Evolutionary conservation across 768 basidiomycete genomes (phyloP), one percentile per base, ranked within the genome.

Genomic region (Phanerodontia chrysosporium): DNA sequence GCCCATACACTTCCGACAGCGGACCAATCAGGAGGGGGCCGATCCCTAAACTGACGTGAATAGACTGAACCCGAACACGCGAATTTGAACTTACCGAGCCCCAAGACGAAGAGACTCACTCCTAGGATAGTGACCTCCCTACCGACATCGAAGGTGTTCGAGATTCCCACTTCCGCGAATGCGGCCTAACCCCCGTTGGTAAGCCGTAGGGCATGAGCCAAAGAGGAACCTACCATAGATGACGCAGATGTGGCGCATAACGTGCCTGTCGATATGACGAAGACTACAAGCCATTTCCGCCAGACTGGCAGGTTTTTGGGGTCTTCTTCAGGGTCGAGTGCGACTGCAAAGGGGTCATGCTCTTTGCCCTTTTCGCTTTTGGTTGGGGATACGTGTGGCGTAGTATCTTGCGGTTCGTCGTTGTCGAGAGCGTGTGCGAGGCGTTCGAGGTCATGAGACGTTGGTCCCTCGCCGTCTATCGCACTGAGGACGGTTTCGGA

Each of bases 151-250:
- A 90, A 78, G 6, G 78, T 72, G 9, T 67, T 57, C 36, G 83
- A 75, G 44, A 89, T 75, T 0, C 82, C 85, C 1, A 68, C 65
- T 70, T 92, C 89, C 1, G 90, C 83, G 53, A 83, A 84, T 0
- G 82, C 73, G 10, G 86, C 82, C 86, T 86, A 28, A 36, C 16
- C 21, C 10, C 49, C 45, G 25, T 46, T 29, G 49, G 45, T 58
- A 27, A 28, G 42, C 29, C 25, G 29, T 14, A n/a, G 13, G 13
- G 21, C 12, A 32, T 27, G 52, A 49, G 32, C 36, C 7, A 0
- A 7, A 4, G 2, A 25, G 8, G 55, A 24, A 75, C 83, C 42
- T 55, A 83, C 84, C 67, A 83, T 74, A 0, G 83, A 84, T 0
- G 84, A 85, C 13, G 80, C 79, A 65, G 78, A 81, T 1, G 84